phyloP scores from a whole-genome alignment of 371 early-diverging fungal species.

The Enterospora canceri region DNA sequence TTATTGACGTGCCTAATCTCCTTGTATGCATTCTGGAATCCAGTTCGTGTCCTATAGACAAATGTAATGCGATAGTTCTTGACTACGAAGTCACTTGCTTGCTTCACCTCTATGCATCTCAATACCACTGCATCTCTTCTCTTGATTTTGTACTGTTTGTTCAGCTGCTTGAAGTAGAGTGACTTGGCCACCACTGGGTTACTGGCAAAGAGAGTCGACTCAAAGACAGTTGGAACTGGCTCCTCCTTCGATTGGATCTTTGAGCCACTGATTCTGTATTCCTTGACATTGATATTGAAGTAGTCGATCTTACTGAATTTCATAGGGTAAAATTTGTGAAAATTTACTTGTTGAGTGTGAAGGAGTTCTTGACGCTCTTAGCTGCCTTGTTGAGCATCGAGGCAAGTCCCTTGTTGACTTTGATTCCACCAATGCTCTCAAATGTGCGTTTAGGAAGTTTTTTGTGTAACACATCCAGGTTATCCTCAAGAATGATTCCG shows the following conservation, averaged over 20 bases:
- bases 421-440: conserved; percentile 52
- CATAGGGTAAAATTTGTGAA: conserved; percentile 3
- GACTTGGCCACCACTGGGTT: conserved; percentile 93
- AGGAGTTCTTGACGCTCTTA: conserved; percentile 11
- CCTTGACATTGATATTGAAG: conserved; percentile 34
- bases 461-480: conserved; percentile 32
- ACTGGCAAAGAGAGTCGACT: conserved; percentile 92
- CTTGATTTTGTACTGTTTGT: conserved; percentile 94
- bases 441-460: conserved; percentile 47
- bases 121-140: conserved; percentile 87
- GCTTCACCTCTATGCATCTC: conserved; percentile 80
- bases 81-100: conserved; percentile 72
- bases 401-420: conserved; percentile 52
- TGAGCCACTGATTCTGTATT: conserved; percentile 55
- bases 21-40: conserved; percentile 99
- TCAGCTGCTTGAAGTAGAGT: conserved; percentile 95
- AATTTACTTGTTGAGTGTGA: not conserved
- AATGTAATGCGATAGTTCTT: conserved; percentile 99
- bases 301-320: conserved; percentile 26
- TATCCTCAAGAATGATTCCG: conserved; percentile 44
- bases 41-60: conserved; percentile 93
- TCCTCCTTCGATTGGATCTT: conserved; percentile 71
- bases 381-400: conserved; percentile 51
- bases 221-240: conserved; percentile 81
- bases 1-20: conserved; percentile 93